Conservation (phyloP, 139 green algal genomes). For the Ulvella scutata region DNA sequence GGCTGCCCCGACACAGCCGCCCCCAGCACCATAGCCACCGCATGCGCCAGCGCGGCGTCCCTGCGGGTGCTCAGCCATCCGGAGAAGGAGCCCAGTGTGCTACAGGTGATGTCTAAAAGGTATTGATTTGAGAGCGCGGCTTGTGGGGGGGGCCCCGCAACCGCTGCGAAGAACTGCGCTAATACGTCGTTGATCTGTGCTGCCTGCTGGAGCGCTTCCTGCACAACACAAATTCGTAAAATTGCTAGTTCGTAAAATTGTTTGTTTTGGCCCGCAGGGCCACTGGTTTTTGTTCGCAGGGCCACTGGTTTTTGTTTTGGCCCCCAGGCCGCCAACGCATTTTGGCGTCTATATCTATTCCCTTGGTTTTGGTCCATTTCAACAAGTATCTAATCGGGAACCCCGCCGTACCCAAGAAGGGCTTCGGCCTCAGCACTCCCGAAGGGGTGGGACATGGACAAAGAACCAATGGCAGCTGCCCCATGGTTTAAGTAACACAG, state of each 20-base stretch:
- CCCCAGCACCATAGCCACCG: neutral
- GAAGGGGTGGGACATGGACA: no score
- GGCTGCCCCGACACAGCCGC: neutral
- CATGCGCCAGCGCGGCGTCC: neutral
- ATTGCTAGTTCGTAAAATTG: neutral
- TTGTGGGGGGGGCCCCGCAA: neutral
- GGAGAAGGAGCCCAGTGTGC: neutral
- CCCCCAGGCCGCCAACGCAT: neutral
- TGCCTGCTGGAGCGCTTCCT: neutral
- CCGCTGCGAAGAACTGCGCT: neutral
- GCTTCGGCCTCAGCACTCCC: no score
- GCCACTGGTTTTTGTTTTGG: neutral
- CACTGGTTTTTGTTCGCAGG: neutral
- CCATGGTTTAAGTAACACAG: no score
- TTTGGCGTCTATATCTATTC: no score
- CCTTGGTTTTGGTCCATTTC: no score
- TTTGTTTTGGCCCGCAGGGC: neutral
- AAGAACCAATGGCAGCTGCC: no score
- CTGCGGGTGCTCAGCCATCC: neutral
- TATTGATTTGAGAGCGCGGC: neutral
- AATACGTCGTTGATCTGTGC: neutral
- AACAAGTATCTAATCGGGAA: no score
- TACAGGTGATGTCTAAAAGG: neutral
- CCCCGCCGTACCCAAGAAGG: no score
- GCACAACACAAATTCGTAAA: neutral